These are phyloP conservation scores for Botryobasidium botryosum DNA, from an alignment of 768 basidiomycete species.

Conservation along the genomic window DNA sequence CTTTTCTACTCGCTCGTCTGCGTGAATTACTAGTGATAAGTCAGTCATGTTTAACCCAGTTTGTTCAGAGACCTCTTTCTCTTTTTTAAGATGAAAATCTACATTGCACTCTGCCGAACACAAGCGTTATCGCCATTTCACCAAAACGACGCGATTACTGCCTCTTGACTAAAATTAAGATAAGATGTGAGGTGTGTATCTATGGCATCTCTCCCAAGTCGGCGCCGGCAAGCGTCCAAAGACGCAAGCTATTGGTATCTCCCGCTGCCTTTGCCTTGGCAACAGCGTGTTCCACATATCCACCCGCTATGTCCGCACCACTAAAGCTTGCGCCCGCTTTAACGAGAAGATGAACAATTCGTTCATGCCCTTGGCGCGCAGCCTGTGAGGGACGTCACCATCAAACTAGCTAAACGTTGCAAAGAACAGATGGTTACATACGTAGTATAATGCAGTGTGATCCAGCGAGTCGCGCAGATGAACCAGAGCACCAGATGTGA, in stretches of 20 bases:
- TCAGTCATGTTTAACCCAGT: neutral
- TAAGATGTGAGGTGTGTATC: neutral
- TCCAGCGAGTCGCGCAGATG: slow-evolving; percentile 66
- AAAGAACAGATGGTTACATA: too few relatives aligned
- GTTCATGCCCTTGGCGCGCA: slow-evolving; percentile 49
- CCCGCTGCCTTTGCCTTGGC: slow-evolving; percentile 17
- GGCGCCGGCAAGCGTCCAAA: slow-evolving; percentile 12
- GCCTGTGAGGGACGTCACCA: slow-evolving; percentile 29
- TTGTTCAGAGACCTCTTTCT: neutral
- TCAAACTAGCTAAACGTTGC: slow-evolving; percentile 5
- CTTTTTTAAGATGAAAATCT: neutral
- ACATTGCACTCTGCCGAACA: neutral
- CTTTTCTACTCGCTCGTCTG: too few relatives aligned
- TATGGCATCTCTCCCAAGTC: neutral
- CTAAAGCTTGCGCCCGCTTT: slow-evolving; percentile 48
- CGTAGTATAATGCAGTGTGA: slow-evolving; percentile 74
- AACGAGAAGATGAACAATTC: slow-evolving; percentile 44
- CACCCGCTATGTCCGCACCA: slow-evolving; percentile 12
- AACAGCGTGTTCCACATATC: slow-evolving; percentile 45
- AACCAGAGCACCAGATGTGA: slow-evolving; percentile 62
- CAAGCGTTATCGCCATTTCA: too few relatives aligned
- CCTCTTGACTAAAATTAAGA: too few relatives aligned
- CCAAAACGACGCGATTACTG: too few relatives aligned
- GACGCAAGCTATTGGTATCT: slow-evolving; percentile 36
- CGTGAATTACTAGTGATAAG: neutral